These are phyloP conservation scores for Bertia moriformis DNA, from an alignment of 2,329 filamentous ascomycete genomes.

Conservation along the genomic window DNA sequence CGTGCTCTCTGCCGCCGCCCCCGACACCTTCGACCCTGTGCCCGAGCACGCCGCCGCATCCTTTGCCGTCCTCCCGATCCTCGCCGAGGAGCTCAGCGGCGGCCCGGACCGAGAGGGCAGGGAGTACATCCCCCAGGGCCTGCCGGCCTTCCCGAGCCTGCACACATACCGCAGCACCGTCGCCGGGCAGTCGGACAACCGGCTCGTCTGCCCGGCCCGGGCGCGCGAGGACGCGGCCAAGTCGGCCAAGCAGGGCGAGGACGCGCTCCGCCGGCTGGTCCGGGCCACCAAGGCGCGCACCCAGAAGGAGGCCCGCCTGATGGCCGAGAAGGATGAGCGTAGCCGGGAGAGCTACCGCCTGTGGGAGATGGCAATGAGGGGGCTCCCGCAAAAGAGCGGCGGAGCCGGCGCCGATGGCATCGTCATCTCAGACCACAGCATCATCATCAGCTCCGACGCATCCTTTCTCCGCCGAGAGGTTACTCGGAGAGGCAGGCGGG, in stretches of 20 bases:
- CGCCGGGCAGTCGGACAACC: too few relatives aligned
- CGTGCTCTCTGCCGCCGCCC: too few relatives aligned
- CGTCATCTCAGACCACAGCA: too few relatives aligned
- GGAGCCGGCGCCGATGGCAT: too few relatives aligned
- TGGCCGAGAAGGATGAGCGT: slow-evolving; percentile 17
- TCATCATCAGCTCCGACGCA: not conserved
- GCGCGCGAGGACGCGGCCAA: slow-evolving; percentile 43
- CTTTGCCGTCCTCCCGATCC: slow-evolving; percentile 4
- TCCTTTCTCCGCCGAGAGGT: not conserved
- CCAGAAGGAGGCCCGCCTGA: slow-evolving; percentile 45
- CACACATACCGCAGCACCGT: slow-evolving; percentile 50
- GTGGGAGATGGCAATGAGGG: not conserved
- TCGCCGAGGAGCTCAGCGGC: slow-evolving; percentile 41
- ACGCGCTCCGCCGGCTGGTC: slow-evolving; percentile 42
- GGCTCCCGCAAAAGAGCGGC: not conserved
- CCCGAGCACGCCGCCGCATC: too few relatives aligned
- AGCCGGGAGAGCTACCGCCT: not conserved
- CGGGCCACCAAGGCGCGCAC: slow-evolving; percentile 49
- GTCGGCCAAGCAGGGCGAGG: slow-evolving; percentile 46
- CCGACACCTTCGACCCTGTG: too few relatives aligned
- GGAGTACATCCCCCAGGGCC: slow-evolving; percentile 39
- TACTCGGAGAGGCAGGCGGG: not conserved
- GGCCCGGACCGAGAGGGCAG: slow-evolving; percentile 37
- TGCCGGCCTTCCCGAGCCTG: slow-evolving; percentile 48
- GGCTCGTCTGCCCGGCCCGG: too few relatives aligned